Percentiles rank a stretch among this genome's conserved stretches.
phyloP scores from a whole-genome alignment of 164 flowering plant genomes.

The Chimonanthus salicifolius region DNA sequence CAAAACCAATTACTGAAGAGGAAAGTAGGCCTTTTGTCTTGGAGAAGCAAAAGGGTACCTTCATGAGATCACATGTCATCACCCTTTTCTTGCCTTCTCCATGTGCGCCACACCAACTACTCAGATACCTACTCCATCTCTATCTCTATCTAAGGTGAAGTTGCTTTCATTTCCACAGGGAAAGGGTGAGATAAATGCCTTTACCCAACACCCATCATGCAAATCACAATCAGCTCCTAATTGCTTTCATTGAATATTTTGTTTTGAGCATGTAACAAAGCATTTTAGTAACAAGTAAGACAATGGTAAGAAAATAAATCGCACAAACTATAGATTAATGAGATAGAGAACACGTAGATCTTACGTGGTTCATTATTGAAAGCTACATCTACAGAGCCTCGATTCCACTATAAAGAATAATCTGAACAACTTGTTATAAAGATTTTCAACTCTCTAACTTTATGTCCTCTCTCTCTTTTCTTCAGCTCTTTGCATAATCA shows the following conservation, averaged over 20 bases:
- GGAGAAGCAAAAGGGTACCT: slow-evolving; percentile 10
- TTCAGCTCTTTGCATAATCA: too few species aligned
- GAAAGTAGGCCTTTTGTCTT: slow-evolving; percentile 6
- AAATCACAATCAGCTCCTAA: slow-evolving; percentile 9
- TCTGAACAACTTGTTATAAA: too few species aligned
- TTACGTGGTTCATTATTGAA: too few species aligned
- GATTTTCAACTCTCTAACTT: too few species aligned
- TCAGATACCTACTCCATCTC: slow-evolving; percentile 59
- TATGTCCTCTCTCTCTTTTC: too few species aligned
- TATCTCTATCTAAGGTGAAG: slow-evolving; percentile 38
- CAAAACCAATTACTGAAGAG: neutral
- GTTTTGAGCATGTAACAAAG: neutral
- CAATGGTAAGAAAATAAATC: too few species aligned
- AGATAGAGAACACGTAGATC: too few species aligned
- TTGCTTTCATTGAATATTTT: too few species aligned
- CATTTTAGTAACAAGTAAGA: too few species aligned
- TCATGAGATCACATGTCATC: slow-evolving; percentile 24
- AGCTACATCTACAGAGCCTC: too few species aligned
- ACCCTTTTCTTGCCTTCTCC: slow-evolving; percentile 26
- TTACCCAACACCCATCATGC: slow-evolving; percentile 19
- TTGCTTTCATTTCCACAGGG: slow-evolving; percentile 46
- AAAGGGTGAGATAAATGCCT: slow-evolving; percentile 33
- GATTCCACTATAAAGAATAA: too few species aligned
- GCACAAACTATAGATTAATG: too few species aligned
- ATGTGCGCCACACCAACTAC: slow-evolving; percentile 30